phyloP scores from a whole-genome alignment of 495 filamentous ascomycete species.

The Penicillium chermesinum region DNA sequence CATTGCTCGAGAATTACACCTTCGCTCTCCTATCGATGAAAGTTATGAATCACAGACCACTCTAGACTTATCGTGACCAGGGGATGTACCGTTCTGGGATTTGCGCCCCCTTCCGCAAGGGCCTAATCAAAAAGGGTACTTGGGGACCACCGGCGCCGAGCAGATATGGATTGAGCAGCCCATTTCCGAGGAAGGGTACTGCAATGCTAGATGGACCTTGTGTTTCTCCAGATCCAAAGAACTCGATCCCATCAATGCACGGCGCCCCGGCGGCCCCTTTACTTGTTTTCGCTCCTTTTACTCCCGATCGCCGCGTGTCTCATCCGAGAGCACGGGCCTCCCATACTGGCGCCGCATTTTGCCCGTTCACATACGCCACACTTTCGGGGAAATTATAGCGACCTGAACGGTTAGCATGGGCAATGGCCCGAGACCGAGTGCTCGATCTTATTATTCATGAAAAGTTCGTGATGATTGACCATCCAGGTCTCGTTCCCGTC shows the following conservation, averaged over 20 bases:
- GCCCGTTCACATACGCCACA: not conserved
- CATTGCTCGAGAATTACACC: too few species aligned
- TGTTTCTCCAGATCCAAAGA: too few species aligned
- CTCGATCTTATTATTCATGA: too few species aligned
- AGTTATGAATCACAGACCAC: too few species aligned
- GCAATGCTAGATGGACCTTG: not conserved
- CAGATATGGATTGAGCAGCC: not conserved
- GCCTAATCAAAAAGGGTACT: not conserved
- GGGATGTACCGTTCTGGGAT: not conserved
- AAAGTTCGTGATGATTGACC: too few species aligned
- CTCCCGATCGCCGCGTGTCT: conserved; percentile 14
- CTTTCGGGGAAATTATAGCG: too few species aligned
- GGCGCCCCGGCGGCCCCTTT: conserved; percentile 7
- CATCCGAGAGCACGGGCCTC: conserved; percentile 14
- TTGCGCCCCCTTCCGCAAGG: not conserved
- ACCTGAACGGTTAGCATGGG: too few species aligned
- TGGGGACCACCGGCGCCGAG: not conserved
- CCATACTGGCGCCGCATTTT: conserved; percentile 8
- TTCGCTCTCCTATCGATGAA: too few species aligned
- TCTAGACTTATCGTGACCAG: not conserved
- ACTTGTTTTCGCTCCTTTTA: conserved; percentile 4
- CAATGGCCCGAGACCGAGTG: too few species aligned
- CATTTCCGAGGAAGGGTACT: not conserved
- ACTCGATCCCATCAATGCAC: not conserved
- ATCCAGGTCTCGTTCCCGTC: too few species aligned